These are phyloP conservation scores for Saururus chinensis DNA, from an alignment of 164 flowering plant genomes.

Conservation along the genomic window DNA sequence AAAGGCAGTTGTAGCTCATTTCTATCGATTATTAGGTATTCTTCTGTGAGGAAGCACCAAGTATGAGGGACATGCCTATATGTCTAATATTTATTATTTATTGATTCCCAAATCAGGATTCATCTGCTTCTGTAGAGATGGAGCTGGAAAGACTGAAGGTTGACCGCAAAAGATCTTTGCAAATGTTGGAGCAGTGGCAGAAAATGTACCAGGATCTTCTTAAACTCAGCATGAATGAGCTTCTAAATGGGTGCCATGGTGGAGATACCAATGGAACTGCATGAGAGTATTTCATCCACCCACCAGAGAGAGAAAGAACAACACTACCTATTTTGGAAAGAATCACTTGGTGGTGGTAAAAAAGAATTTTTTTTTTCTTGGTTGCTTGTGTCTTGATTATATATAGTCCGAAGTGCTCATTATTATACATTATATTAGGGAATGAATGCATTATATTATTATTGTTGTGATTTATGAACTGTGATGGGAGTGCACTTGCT, in stretches of 20 bases:
- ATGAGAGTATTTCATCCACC: background rate
- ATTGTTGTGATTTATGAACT: too few relatives aligned
- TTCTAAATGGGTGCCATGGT: conserved; percentile 26
- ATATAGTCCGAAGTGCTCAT: too few relatives aligned
- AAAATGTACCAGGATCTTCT: conserved; percentile 53
- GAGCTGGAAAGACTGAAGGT: conserved; percentile 55
- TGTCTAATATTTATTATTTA: background rate
- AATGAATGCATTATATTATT: too few relatives aligned
- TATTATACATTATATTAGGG: too few relatives aligned
- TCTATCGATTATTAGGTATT: too few relatives aligned
- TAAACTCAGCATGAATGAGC: conserved; percentile 44
- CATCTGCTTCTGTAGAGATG: conserved; percentile 51
- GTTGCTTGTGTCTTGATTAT: too few relatives aligned
- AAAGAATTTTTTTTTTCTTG: too few relatives aligned
- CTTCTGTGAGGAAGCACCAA: background rate
- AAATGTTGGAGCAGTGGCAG: conserved; percentile 58
- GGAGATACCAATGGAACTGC: conserved; percentile 1
- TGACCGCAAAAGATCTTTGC: conserved; percentile 37
- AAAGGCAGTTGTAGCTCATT: too few relatives aligned
- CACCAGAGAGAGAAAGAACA: background rate
- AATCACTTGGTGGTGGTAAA: too few relatives aligned
- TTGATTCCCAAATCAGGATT: conserved; percentile 49
- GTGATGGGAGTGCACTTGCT: too few relatives aligned
- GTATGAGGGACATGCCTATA: background rate
- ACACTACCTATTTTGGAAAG: too few relatives aligned